Base-by-base conservation (phyloP, 2,329 filamentous ascomycete genomes). In the Colletotrichum neosansevieriae region DNA sequence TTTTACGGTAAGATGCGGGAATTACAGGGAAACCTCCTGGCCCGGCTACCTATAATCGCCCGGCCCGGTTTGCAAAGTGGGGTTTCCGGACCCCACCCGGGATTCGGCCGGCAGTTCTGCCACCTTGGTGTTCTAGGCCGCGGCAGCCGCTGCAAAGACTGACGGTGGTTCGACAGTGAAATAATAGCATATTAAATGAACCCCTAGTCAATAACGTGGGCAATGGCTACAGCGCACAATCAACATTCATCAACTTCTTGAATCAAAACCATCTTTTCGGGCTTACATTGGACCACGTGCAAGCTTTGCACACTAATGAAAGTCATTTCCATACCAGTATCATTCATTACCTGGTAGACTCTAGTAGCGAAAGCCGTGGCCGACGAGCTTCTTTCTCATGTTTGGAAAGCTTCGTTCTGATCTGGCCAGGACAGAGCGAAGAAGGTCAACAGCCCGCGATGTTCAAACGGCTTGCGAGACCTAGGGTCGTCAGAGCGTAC, bases 381-480 rank as follows among this genome's bases (percentile, higher is more conserved):
- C 9, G 3, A n/a, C 50, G 12, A 53, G 29, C 10, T 36, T 36
- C 24, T 29, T 29, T 1, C 24, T 29, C 5, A 4, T 24, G 2
- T 21, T 3, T 4, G 21, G 21, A 4, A 21, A 21, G 21, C 21
- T 21, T 21, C 21, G 50, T 36, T 5, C 21, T 34, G 15, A 53
- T 34, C 12, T 1, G 11, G 11, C 50, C 50, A 0, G 29, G 24
- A n/a, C n/a, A n/a, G n/a, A n/a, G n/a, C n/a, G n/a, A n/a, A 17
- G 7, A 19, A 53, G 4, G 29, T 11, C 24, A 36, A n/a, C 29
- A 19, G 29, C 12, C 15, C 50, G 17, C 69, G 63, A 12, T 5
- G 0, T n/a, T 73, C 75, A 0, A 78, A 49, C 74, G 75, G 44
- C 76, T 66, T 0, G 77, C 75, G 3, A 79, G 69, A 0, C 73